Percentiles rank a stretch among this genome's conserved stretches.
phyloP scores from a whole-genome alignment of 352 stramenopile species.

The Phytophthora macrochlamydospora region DNA sequence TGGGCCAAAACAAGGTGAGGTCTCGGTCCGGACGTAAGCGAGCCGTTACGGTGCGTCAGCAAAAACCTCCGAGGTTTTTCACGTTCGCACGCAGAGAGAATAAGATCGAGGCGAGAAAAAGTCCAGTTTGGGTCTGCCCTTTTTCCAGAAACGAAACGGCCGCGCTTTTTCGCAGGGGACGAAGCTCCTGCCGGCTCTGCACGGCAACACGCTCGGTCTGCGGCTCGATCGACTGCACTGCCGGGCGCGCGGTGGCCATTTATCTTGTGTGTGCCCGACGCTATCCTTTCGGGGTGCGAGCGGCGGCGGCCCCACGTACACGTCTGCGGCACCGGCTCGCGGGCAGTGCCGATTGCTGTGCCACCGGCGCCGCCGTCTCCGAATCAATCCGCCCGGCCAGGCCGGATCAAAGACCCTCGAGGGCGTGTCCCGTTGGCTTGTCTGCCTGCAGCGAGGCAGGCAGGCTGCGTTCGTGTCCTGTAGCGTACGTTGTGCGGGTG shows the following conservation, averaged over 20 bases:
- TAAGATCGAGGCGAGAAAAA: conserved; percentile 23
- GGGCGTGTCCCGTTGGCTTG: background rate
- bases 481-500: background rate
- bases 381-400: too few relatives aligned
- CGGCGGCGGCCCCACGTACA: conserved; percentile 14
- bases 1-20: conserved; percentile 23
- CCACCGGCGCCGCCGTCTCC: too few relatives aligned
- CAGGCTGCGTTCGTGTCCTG: background rate
- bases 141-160: conserved; percentile 5
- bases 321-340: conserved; percentile 16
- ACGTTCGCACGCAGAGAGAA: too few relatives aligned
- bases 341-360: too few relatives aligned
- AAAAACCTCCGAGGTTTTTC: conserved; percentile 11
- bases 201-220: background rate
- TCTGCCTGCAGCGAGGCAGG: background rate
- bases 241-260: conserved; percentile 3
- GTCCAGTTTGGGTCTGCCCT: conserved; percentile 35
- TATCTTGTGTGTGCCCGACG: background rate
- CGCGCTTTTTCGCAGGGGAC: conserved; percentile 2
- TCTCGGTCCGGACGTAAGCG: conserved; percentile 20
- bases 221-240: background rate
- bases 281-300: conserved; percentile 10
- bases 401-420: too few relatives aligned
- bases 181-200: background rate
- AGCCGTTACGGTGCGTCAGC: conserved; percentile 7